Evolutionary conservation across 208 protist genomes (phyloP), one percentile per base, ranked within the genome.

Genomic region (Leishmania guyanensis): DNA sequence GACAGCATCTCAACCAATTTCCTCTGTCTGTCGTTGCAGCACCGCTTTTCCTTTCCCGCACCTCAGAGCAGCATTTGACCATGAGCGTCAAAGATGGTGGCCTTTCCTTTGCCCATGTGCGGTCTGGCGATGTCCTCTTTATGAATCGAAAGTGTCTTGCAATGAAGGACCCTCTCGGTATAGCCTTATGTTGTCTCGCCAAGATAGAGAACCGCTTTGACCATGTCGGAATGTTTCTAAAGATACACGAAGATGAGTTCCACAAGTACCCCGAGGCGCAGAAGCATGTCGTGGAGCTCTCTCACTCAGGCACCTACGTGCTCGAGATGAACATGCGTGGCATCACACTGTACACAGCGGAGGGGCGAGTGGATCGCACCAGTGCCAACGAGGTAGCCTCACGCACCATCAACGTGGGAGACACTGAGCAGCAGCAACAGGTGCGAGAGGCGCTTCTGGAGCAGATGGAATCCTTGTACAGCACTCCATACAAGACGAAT

Each of bases 161-260:
- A 0, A 96, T 96, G 92, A 91, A 92, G 66, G 85, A 94, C 74
- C 91, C 89, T 0, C 76, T 97, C 1, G 86, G 82, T 9, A 89
- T 92, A 9, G 84, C 81, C 1, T 77, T 97, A 46, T 97, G 94
- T 75, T 84, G 93, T 46, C 84, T 95, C 5, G 88, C 87, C 17
- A 97, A 97, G 81, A 93, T 88, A 6, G 91, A 94, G 68, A 95
- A 90, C 56, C 83, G 85, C 22, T 97, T 93, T 77, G 94, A 97
- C 71, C 94, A 97, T 66, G 92, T 95, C 6, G 94, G 89, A 5
- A 92, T 97, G 88, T 62, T 97, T 3, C 68, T 97, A 53, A 94
- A 95, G 73, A 83, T 95, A 1, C 71, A 5, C 3, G 73, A 85
- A 20, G 77, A 90, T 36, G 86, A 94, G n/a, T 51, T 94, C 10